Evolutionary conservation across 768 basidiomycete genomes (phyloP).

Genomic region (Psilocybe tampanensis): DNA sequence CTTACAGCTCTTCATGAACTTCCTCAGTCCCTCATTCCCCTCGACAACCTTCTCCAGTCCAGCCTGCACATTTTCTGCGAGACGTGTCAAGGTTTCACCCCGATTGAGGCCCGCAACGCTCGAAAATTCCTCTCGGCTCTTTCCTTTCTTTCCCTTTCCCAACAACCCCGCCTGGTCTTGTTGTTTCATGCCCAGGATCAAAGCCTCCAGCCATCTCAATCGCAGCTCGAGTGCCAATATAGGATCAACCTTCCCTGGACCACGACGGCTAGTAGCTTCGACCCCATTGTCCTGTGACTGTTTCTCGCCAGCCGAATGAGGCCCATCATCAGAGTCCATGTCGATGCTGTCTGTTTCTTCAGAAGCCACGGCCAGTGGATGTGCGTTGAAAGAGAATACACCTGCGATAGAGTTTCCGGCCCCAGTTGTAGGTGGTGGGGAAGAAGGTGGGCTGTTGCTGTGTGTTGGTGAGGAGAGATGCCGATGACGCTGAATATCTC

Average conservation of each 20-base stretch:
- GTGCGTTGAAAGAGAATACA: constrained; percentile 30
- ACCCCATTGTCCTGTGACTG: not conserved
- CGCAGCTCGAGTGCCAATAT: constrained; percentile 72
- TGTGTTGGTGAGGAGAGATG: constrained; percentile 59
- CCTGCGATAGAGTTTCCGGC: constrained; percentile 33
- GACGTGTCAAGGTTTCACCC: constrained; percentile 57
- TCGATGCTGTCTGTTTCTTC: constrained; percentile 19
- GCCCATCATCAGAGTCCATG: constrained; percentile 14
- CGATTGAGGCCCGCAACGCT: constrained; percentile 40
- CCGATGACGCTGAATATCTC: constrained; percentile 71
- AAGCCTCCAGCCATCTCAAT: constrained; percentile 78
- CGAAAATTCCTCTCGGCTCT: constrained; percentile 35
- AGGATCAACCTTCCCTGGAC: constrained; percentile 54
- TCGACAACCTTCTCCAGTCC: constrained; percentile 60
- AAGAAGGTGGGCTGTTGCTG: constrained; percentile 40
- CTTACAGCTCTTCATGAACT: constrained; percentile 66
- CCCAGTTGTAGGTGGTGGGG: constrained; percentile 39
- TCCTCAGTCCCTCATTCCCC: constrained; percentile 68
- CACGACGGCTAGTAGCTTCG: constrained; percentile 7
- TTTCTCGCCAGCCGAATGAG: not conserved
- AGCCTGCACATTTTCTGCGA: constrained; percentile 63
- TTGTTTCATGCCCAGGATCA: constrained; percentile 63
- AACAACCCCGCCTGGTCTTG: constrained; percentile 7
- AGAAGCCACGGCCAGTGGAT: constrained; percentile 22
- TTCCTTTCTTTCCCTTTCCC: constrained; percentile 34